Base-by-base conservation (phyloP, 73 alveolate species). In the Strombidium stylifer region DNA sequence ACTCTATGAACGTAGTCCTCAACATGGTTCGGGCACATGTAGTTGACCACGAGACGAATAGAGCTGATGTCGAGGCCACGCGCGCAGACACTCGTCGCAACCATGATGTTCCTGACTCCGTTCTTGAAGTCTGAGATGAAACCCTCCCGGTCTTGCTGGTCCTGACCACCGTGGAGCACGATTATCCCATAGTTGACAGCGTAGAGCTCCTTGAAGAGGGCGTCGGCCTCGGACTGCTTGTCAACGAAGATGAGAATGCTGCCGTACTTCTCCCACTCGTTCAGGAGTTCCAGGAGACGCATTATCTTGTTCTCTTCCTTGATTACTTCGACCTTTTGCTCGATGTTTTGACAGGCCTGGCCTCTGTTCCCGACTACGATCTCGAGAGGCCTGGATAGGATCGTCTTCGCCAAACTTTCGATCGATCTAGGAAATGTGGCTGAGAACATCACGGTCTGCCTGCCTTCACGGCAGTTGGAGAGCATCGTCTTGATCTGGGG, bases 1-100 rank as follows among this genome's bases (percentile, higher is more conserved):
- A 94, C 94, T 79, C 99, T 85, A 82, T 96, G 99, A 21, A 96
- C 92, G 64, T 94, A 96, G 69, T 96, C 99, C 58, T 96, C 99
- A 90, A 88, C 85, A 62, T 96, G 99, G 78, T 96, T 96, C 0
- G 99, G 99, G 64, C 98, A 90, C 47, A 87, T 70, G 70, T 89
- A 96, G 73, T 96, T 96, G 24, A 96, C 73, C 6, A 96, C 99
- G 21, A 96, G 78, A 10, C 86, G 86, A 39, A 94, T 69, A 48
- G 93, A 73, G 45, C 89, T 94, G 20, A 96, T 90, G 80, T 96
- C 99, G 5, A 96, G 69, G 11, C 99, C 99, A 66, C 99, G 74
- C 23, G 98, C 96, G 47, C 93, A 81, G 18, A 96, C 89, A 46
- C 97, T 86, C 0, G 99, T 96, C 24, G 99, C 97, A 14, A 96